A percentile compares a stretch with the other conserved stretches of the same genome.
Evolutionary conservation across 1,139 yeast genomes (phyloP).

Genomic region (Magnusiomyces fungicola): DNA sequence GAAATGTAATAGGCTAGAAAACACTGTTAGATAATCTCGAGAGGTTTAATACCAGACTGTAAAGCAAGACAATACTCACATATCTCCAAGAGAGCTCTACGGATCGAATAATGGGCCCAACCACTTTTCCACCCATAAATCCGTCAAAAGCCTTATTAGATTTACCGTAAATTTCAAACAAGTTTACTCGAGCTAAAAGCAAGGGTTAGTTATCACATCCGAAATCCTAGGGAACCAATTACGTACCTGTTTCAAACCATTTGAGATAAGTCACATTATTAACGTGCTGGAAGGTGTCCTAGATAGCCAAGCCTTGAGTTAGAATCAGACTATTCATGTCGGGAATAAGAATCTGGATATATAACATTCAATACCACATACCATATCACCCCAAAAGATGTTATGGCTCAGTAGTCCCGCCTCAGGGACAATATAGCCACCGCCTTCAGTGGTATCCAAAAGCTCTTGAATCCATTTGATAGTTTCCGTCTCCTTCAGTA

Average conservation of each 20-base stretch:
- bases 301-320: not conserved
- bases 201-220: not conserved
- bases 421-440: conserved; percentile 23
- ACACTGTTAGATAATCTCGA: not conserved
- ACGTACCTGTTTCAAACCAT: conserved; percentile 30
- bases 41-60: not conserved
- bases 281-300: conserved; percentile 30
- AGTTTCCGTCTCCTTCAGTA: conserved; percentile 9
- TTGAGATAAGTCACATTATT: conserved; percentile 31
- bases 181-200: conserved; percentile 27
- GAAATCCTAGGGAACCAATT: not conserved
- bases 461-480: conserved; percentile 24
- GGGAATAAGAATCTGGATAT: too few relatives aligned
- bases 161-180: conserved; percentile 18
- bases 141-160: conserved; percentile 17
- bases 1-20: conserved; percentile 25
- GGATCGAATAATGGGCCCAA: conserved; percentile 32
- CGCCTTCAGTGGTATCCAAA: conserved; percentile 25
- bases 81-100: conserved; percentile 32
- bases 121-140: conserved; percentile 24
- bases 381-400: conserved; percentile 32
- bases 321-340: too few relatives aligned
- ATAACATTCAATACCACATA: too few relatives aligned
- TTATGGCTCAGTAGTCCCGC: conserved; percentile 26
- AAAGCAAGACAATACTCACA: conserved; percentile 7